Evolutionary conservation across 2,329 filamentous ascomycete genomes (phyloP).

Genomic region (Monilinia fructigena): DNA sequence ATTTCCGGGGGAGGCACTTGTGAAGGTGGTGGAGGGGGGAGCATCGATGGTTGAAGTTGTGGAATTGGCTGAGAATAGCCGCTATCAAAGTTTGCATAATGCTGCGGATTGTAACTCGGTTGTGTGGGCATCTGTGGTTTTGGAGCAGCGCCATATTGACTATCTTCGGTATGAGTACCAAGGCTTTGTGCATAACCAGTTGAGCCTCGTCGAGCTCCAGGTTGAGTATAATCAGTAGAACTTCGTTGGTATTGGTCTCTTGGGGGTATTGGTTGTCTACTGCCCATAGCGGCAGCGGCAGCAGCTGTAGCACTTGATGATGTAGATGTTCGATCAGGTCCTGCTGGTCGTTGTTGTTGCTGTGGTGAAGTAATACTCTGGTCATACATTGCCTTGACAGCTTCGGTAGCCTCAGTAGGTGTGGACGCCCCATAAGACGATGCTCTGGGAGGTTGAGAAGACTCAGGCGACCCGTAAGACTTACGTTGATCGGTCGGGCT

Average conservation of each 20-base stretch:
- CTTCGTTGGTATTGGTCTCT: constrained; percentile 35
- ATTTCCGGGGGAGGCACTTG: constrained; percentile 37
- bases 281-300: constrained; percentile 48
- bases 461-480: constrained; percentile 37
- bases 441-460: constrained; percentile 35
- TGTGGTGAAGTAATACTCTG: constrained; percentile 48
- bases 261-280: constrained; percentile 36
- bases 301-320: constrained; percentile 56
- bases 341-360: constrained; percentile 46
- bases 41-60: constrained; percentile 33
- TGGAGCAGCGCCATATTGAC: constrained; percentile 35
- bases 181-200: constrained; percentile 31
- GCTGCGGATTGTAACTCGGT: constrained; percentile 73
- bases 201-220: constrained; percentile 27
- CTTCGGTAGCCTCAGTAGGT: constrained; percentile 58
- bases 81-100: constrained; percentile 65
- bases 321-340: constrained; percentile 52
- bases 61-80: constrained; percentile 47
- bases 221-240: constrained; percentile 36
- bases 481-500: constrained; percentile 31
- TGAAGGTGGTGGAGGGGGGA: constrained; percentile 33
- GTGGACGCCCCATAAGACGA: constrained; percentile 43
- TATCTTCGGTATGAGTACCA: constrained; percentile 33
- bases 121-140: constrained; percentile 49
- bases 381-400: constrained; percentile 62